Conservation (phyloP, 1,284 basidiomycete species). For the Tilletia horrida region DNA sequence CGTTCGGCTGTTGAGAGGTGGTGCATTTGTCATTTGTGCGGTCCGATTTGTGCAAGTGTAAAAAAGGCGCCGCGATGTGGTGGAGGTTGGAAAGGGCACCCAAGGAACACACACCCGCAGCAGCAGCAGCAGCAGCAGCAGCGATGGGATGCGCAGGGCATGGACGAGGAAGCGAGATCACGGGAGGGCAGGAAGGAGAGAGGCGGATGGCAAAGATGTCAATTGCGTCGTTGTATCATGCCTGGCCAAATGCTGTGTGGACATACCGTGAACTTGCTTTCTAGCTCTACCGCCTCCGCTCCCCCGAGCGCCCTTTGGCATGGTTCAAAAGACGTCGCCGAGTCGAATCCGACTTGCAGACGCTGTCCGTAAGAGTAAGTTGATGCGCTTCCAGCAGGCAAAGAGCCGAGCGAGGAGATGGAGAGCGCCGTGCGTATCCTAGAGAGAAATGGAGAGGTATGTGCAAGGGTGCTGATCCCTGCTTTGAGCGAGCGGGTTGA, state of each 20-base stretch:
- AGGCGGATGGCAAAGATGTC: no score
- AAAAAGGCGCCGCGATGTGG: no score
- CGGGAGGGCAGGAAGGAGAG: no score
- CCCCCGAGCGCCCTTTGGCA: conserved; percentile 14
- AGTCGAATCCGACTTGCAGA: neutral
- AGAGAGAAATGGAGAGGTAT: no score
- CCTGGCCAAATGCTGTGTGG: neutral
- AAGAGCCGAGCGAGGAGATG: no score
- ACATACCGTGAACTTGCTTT: conserved; percentile 10
- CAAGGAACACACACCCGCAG: no score
- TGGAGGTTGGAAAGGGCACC: no score
- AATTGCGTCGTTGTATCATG: neutral
- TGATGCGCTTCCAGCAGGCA: neutral
- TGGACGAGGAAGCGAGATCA: no score
- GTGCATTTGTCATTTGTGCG: neutral
- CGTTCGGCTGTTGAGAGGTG: conserved; percentile 1
- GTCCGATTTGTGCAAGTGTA: no score
- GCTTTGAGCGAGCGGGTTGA: neutral
- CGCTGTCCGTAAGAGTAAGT: neutral
- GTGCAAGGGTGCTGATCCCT: neutral
- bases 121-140: no score
- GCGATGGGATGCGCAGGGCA: no score
- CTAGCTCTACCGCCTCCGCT: neutral
- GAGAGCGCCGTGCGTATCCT: no score
- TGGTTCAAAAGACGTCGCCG: neutral